Evolutionary conservation across 2,329 filamentous ascomycete species (phyloP), one percentile per base, ranked within the genome.

Genomic region (Aspergillus floridensis): DNA sequence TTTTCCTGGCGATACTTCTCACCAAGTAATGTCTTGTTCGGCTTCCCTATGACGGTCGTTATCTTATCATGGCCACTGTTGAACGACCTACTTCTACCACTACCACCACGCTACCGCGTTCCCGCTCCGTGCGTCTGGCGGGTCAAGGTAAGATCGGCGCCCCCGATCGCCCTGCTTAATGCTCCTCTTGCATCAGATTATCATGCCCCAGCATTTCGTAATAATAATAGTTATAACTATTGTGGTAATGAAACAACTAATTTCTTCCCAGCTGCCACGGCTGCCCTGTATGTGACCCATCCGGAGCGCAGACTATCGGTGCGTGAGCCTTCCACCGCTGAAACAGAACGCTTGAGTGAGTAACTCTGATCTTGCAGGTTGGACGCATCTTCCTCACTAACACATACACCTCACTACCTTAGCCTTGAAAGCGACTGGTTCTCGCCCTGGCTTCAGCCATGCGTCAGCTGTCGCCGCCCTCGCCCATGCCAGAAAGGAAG

Each of bases 381-480:
- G 16, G 12, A 7, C 38, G 16, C 22, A 21, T 10, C 48, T 32
- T 6, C 19, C 38, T 26, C 41, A 21, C 10, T 48, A 48, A 44
- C 59, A 16, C 59, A 41, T 14, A 3, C 12, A 11, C 41, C 26
- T 16, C 21, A 35, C 11, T 60, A 26, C 31, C 47, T 24, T 38
- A 74, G 71, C 65, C 49, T 53, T 65, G 58, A 67, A 63, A 56
- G 64, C 60, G n/a, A 66, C 66, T 3, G 65, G 83, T 68, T 90
- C 91, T 12, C 87, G 88, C 3, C 88, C 90, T 41, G 76, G 74
- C 26, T 72, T 80, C 52, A 78, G 77, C 58, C 76, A 80, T 50
- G 78, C 81, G 54, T 91, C 90, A 58, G 91, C 90, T 61, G 85
- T 88, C 64, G 86, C 89, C 57, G 92, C 91, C 54, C 79, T 93